phyloP scores from a whole-genome alignment of 2,329 filamentous ascomycete species.

The Beauveria australis region DNA sequence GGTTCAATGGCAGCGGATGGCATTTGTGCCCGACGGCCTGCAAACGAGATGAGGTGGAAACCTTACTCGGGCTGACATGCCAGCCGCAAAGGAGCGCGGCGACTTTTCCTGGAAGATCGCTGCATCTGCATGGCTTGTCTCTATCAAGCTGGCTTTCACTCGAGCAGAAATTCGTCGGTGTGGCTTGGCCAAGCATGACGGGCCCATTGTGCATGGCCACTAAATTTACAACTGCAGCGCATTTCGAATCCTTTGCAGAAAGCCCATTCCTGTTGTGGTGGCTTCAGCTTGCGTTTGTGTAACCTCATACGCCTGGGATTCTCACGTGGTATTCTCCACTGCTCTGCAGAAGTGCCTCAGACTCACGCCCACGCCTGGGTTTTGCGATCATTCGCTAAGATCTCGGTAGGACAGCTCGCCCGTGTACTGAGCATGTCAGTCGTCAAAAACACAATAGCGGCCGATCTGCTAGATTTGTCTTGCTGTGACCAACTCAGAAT shows the following conservation, averaged over 20 bases:
- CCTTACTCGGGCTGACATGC: not conserved
- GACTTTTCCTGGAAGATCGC: not conserved
- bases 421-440: too few relatives aligned
- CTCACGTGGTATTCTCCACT: conserved; percentile 9
- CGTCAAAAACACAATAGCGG: not conserved
- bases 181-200: not conserved
- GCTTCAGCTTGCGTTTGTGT: conserved; percentile 3
- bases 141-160: not conserved
- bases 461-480: not conserved
- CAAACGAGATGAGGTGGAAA: not conserved
- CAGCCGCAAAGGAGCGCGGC: not conserved
- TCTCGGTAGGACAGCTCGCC: not conserved
- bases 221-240: not conserved
- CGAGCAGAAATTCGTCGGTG: not conserved
- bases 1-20: not conserved
- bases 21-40: not conserved
- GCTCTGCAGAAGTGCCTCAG: conserved; percentile 7
- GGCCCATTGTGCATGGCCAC: not conserved
- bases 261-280: not conserved
- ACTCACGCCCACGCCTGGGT: not conserved
- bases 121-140: not conserved
- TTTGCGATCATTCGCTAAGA: conserved; percentile 3
- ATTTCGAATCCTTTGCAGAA: not conserved
- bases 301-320: conserved; percentile 1
- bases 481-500: not conserved